These are phyloP conservation scores for Paecilomyces niveus DNA, from an alignment of 2,329 filamentous ascomycete species.

Conservation along the genomic window DNA sequence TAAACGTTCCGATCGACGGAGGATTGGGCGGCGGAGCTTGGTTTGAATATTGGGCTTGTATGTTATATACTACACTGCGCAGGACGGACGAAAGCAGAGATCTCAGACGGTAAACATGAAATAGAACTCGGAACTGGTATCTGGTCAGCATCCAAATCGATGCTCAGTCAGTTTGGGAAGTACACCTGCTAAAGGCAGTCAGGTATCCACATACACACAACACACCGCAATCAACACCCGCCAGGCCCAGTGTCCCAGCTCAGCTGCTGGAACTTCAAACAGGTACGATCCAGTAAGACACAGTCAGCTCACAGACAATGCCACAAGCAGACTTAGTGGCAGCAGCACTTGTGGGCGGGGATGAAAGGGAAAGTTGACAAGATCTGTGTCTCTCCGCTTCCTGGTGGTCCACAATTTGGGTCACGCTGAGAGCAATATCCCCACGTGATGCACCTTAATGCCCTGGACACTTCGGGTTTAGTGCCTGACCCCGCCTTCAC, in stretches of 20 bases:
- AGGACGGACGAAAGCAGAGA: background rate
- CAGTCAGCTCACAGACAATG: background rate
- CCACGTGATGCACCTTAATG: conserved; percentile 7
- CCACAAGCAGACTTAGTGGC: background rate
- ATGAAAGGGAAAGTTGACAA: background rate
- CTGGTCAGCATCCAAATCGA: background rate
- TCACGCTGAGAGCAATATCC: conserved; percentile 5
- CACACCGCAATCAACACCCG: background rate
- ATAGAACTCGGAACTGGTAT: background rate
- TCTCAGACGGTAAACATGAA: background rate
- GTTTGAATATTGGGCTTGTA: background rate
- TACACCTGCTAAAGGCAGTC: background rate
- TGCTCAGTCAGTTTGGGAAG: background rate
- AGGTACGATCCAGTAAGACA: background rate
- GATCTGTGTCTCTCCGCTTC: background rate
- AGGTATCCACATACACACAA: conserved; percentile 1
- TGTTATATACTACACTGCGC: background rate
- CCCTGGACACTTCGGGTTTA: background rate
- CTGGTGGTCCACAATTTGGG: conserved; percentile 1
- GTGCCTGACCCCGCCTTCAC: background rate
- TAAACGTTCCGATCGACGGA: background rate
- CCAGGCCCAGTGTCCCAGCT: background rate
- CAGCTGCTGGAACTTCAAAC: background rate
- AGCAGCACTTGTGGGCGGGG: background rate
- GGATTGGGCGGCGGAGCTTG: background rate